Evolutionary conservation across 805 yeast species (phyloP), one percentile per base, ranked within the genome.

Genomic region (Wickerhamomyces canadensis): DNA sequence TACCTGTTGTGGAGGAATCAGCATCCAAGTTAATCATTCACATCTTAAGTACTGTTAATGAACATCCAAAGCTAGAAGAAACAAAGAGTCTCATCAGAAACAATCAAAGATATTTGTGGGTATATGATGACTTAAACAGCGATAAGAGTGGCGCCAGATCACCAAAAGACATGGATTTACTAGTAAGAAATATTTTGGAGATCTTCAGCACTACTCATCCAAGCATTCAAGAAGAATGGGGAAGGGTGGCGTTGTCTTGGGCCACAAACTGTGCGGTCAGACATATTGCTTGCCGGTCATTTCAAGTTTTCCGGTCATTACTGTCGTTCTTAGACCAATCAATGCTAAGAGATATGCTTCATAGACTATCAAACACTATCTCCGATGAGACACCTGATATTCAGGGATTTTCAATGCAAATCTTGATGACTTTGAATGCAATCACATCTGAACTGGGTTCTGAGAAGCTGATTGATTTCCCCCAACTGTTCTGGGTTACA

Each of bases 231-330:
- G 74, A 74, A 29, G 84, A 81, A 35, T 93, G 98, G 98, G 81
- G 95, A 35, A 65, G 80, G 24, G 77, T 75, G 4, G 82, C 98
- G 0, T 66, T 94, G 25, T 70, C 73, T 21, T 93, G 98, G 98
- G 97, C 98, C 0, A 93, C 98, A 0, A 81, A 96, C 2, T 93
- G 98, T 64, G 94, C 97, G 3, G 98, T 91, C 2, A 72, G 97
- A 52, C 99, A 94, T 56, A 76, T 93, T 48, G 98, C 99, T 0
- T 93, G 98, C 48, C 73, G 98, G 19, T 89, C 98, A 0, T 91
- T 94, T 61, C 98, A 93, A 56, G 72, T 89, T 0, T 93, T 89
- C 63, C 68, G 99, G 31, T 84, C 94, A 4, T 60, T 93, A 39
- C 63, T 88, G n/a, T 74, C 85, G 8, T 78, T 80, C 48, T 64